These are phyloP conservation scores for Neurospora sp. DNA, from an alignment of 495 filamentous ascomycete genomes.

Conservation along the genomic window DNA sequence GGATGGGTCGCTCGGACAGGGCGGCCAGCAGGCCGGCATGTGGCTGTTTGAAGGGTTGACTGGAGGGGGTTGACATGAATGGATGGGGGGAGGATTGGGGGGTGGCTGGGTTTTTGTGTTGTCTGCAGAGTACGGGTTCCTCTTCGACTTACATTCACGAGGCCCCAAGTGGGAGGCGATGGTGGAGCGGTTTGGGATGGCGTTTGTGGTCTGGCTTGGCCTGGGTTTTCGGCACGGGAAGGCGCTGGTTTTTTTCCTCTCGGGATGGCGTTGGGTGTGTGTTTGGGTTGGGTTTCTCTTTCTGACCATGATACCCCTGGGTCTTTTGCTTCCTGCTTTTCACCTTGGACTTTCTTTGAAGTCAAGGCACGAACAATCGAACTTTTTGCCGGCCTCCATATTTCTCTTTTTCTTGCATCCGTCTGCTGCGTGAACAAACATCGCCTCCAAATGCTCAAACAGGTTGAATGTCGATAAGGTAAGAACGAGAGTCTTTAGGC, in stretches of 20 bases:
- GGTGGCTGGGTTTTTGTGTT: background rate
- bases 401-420: background rate
- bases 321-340: background rate
- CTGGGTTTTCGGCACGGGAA: background rate
- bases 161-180: background rate
- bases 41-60: background rate
- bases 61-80: background rate
- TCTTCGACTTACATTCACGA: background rate
- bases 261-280: conserved; percentile 3
- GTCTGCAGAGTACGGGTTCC: background rate
- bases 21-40: background rate
- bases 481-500: background rate
- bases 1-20: background rate
- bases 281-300: background rate
- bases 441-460: background rate
- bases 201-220: background rate
- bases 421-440: background rate
- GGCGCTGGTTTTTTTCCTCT: background rate
- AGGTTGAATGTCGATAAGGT: background rate
- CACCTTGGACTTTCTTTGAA: background rate
- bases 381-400: background rate
- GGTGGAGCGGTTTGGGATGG: background rate
- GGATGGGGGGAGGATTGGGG: background rate
- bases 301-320: background rate
- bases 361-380: background rate